Evolutionary conservation across 371 early-diverging fungal genomes (phyloP), one percentile per base, ranked within the genome.

Genomic region (Haplosporangium sp.): DNA sequence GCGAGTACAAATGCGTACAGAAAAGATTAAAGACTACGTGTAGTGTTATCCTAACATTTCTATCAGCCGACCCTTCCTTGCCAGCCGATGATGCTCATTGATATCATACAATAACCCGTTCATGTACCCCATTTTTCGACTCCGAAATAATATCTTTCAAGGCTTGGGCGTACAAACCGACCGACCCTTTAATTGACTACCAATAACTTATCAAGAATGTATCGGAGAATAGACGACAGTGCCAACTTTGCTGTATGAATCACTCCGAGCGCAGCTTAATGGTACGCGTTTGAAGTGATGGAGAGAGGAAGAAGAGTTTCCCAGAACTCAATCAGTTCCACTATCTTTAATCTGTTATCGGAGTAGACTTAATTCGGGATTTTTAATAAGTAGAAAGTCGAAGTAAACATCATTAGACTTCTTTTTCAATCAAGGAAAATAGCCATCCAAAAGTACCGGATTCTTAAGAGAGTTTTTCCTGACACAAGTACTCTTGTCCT

Each of bases 31-130:
- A 27, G 27, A 27, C 27, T 27, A 27, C 27, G 27, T 27, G 27
- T 27, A 27, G 27, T 27, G 27, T 27, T 27, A 27, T 27, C 27
- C 27, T 27, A 27, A 27, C 27, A 27, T 27, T 27, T 27, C 27
- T 27, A 27, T 27, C 27, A 27, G 27, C 27, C 27, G 27, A 27
- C 27, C 27, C 27, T 27, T 20, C n/a, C 40, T 38, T 27, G 19
- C 45, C 20, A 27, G 9, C 37, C 48, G 63, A 63, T 63, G 50
- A 63, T 48, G 63, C 50, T 38, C 40, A 8, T 48, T 50, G 50
- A 63, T 63, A 63, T 50, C 50, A 50, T 63, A 27, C 27, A 27
- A 27, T 27, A 27, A 27, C 27, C 27, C 27, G 27, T 27, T 27
- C 27, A 27, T 27, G 27, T 27, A 27, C 61, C 4, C 17, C 7